Evolutionary conservation across 2,329 filamentous ascomycete species (phyloP).

Genomic region (Cercospora sp.): DNA sequence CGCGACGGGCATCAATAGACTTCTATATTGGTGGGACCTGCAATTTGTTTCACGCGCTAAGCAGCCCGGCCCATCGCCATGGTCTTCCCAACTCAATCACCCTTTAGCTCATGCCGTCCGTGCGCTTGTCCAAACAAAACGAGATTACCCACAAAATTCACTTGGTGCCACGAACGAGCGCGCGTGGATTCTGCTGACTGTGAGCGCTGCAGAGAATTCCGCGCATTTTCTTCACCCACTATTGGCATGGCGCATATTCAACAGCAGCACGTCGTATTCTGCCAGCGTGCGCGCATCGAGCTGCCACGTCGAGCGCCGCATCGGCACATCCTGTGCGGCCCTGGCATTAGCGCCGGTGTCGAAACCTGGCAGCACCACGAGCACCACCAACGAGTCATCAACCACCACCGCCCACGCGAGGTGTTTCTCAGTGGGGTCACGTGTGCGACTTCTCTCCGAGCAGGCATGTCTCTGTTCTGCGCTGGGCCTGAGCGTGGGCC

Average conservation of each 20-base stretch:
- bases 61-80: not conserved
- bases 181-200: not conserved
- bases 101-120: constrained; percentile 8
- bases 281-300: not conserved
- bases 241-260: constrained; percentile 10
- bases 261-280: constrained; percentile 2
- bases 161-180: constrained; percentile 4
- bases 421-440: not conserved
- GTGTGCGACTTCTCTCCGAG: not conserved
- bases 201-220: not conserved
- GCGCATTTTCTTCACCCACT: constrained; percentile 4
- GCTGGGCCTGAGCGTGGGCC: not conserved
- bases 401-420: not conserved
- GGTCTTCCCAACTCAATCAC: constrained; percentile 14
- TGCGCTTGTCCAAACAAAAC: not conserved
- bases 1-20: constrained; percentile 3
- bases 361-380: not conserved
- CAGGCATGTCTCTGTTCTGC: not conserved
- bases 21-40: constrained; percentile 15
- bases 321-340: constrained; percentile 3
- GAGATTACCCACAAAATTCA: constrained; percentile 13
- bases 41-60: constrained; percentile 17
- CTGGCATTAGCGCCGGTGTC: constrained; percentile 2
- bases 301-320: not conserved
- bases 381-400: not conserved